Evolutionary conservation across 2,329 filamentous ascomycete species (phyloP).

Genomic region (Aspergillus persii): DNA sequence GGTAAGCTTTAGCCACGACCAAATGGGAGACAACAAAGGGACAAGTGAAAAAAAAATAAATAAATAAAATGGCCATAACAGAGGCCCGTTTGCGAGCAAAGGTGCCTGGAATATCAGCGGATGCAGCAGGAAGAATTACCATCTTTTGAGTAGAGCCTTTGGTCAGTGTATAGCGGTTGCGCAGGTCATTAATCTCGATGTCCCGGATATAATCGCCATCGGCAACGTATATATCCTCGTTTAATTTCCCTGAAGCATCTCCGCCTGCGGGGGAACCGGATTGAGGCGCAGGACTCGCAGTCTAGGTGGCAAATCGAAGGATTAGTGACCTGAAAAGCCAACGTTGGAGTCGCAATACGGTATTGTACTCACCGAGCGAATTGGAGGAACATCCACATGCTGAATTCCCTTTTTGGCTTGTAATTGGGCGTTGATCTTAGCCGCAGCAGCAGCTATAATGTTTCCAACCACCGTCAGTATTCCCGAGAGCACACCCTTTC

Average conservation of each 20-base stretch:
- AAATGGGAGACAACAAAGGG: conserved; percentile 39
- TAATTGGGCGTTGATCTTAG: conserved; percentile 78
- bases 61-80: conserved; percentile 38
- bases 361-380: conserved; percentile 55
- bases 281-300: conserved; percentile 52
- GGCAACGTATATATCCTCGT: conserved; percentile 87
- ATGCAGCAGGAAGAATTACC: conserved; percentile 83
- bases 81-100: conserved; percentile 35
- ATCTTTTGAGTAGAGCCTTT: conserved; percentile 98
- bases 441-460: conserved; percentile 74
- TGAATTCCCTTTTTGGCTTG: conserved; percentile 86
- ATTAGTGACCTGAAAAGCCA: not conserved
- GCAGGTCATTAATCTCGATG: conserved; percentile 96
- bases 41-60: conserved; percentile 33
- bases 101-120: conserved; percentile 63
- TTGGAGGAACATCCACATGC: conserved; percentile 83
- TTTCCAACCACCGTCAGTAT: conserved; percentile 16
- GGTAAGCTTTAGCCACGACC: conserved; percentile 68
- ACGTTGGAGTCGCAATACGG: conserved; percentile 13
- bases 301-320: conserved; percentile 27
- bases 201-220: conserved; percentile 99
- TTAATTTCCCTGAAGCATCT: conserved; percentile 60
- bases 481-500: not conserved
- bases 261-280: conserved; percentile 52
- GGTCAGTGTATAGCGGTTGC: conserved; percentile 94